Evolutionary conservation across 768 basidiomycete species (phyloP), one percentile per base, ranked within the genome.

Genomic region (Boletus barrowsii): DNA sequence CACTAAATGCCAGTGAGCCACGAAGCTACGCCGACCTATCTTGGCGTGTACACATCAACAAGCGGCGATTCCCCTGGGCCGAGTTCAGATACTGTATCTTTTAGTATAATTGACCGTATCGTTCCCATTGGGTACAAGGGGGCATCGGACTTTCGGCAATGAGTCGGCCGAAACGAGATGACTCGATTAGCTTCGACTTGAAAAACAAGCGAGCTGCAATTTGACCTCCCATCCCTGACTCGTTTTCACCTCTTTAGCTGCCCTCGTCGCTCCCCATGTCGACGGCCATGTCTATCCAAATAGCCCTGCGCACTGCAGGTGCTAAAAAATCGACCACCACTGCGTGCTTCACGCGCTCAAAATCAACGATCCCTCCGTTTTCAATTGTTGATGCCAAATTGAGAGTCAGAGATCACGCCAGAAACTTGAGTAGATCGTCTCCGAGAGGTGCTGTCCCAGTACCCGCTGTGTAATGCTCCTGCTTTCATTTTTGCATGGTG

Each of bases 321-420:
- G 74, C 79, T 43, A 66, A 68, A 57, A 76, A 73, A 67, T 61
- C 62, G n/a, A 57, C 63, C 8, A 55, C 67, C 37, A 54, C 61
- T 10, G 55, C 24, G 15, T 69, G 75, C 30, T 76, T 81, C 55
- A 66, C 73, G 11, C 75, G 85, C 60, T 74, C 76, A 47, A 75
- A 76, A 56, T 84, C 83, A 1, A 83, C 83, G 9, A 72, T 72
- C 47, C 73, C 79, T 10, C 58, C 75, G 30, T 58, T 73, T 43
- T 82, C 84, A 14, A 86, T 88, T 67, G 66, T 87, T 53, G 91
- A 93, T 42, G 90, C 90, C 41, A 91, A 88, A 75, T 82, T 83
- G 47, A 83, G 90, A 72, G 87, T 93, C 48, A 76, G 82, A 62
- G 89, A 90, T 62, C 85, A 88, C 73, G 86, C 84, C 10, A 76